Conservation (phyloP, 2,329 filamentous ascomycete genomes). For the Ophiocordyceps sinensis region DNA sequence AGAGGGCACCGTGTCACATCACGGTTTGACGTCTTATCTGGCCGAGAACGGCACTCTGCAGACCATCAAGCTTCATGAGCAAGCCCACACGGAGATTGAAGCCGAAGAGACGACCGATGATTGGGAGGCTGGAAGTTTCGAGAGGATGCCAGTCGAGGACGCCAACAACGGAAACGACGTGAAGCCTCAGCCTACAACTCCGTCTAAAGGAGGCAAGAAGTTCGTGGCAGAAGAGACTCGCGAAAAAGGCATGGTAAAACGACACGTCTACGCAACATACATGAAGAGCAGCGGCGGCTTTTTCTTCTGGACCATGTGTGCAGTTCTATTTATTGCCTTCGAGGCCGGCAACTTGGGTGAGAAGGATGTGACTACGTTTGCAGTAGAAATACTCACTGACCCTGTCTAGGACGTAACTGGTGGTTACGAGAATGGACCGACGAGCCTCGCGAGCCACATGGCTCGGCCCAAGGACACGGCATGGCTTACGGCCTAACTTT, state of each 20-base stretch:
- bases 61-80: conserved; percentile 42
- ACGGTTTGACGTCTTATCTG: conserved; percentile 53
- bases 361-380: conserved; percentile 1
- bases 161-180: conserved; percentile 21
- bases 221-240: conserved; percentile 66
- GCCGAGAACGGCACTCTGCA: conserved; percentile 39
- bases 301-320: conserved; percentile 41
- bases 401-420: conserved; percentile 37
- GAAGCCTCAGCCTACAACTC: conserved; percentile 30
- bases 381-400: neutral
- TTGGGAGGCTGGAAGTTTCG: conserved; percentile 39
- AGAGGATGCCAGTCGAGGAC: conserved; percentile 28
- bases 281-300: conserved; percentile 50
- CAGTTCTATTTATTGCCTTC: conserved; percentile 38
- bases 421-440: conserved; percentile 52
- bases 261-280: conserved; percentile 53
- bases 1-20: conserved; percentile 49
- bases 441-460: conserved; percentile 1
- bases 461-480: conserved; percentile 16
- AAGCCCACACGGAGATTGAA: conserved; percentile 26
- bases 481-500: conserved; percentile 29
- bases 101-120: conserved; percentile 30
- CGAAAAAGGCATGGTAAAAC: conserved; percentile 55
- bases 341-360: conserved; percentile 39
- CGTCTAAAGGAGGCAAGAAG: conserved; percentile 44